A percentile compares a stretch with the other conserved stretches of the same genome.
phyloP scores from a whole-genome alignment of 2,329 filamentous ascomycete species.

The Beauveria scarabaeidicola region DNA sequence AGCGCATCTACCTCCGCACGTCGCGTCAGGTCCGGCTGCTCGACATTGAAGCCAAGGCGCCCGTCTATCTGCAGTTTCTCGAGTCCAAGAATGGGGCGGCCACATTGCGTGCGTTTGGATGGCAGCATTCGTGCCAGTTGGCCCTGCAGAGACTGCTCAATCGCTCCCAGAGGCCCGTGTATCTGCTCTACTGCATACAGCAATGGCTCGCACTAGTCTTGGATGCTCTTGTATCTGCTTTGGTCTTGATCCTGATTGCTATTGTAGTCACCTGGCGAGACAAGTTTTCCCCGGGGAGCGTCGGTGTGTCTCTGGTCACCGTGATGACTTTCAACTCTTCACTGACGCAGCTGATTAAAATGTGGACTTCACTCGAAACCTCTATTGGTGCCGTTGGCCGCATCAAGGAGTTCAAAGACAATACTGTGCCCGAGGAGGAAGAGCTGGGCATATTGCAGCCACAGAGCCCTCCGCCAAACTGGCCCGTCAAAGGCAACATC shows the following conservation, averaged over 20 bases:
- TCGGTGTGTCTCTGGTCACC: conserved; percentile 20
- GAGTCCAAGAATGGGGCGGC: conserved; percentile 19
- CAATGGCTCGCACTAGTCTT: conserved; percentile 40
- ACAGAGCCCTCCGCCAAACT: conserved; percentile 14
- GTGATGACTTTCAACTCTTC: conserved; percentile 22
- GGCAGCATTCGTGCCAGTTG: conserved; percentile 15
- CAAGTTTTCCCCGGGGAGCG: conserved; percentile 19
- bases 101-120: conserved; percentile 28
- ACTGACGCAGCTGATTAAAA: conserved; percentile 23
- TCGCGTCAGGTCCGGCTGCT: conserved; percentile 23
- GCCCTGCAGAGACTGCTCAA: conserved; percentile 23
- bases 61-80: conserved; percentile 20
- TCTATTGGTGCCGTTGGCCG: conserved; percentile 20
- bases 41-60: conserved; percentile 23
- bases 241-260: conserved; percentile 36
- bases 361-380: conserved; percentile 24
- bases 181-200: conserved; percentile 40
- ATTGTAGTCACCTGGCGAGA: conserved; percentile 30
- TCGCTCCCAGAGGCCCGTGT: conserved; percentile 21
- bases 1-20: conserved; percentile 23
- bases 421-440: conserved; percentile 17
- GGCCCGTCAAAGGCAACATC: conserved; percentile 21
- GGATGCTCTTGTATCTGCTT: conserved; percentile 33
- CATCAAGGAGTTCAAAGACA: conserved; percentile 19
- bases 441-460: conserved; percentile 12